A percentile compares a stretch with the other conserved stretches of the same genome.
phyloP scores from a whole-genome alignment of 2,329 filamentous ascomycete genomes.

The Scedosporium minutisporum region DNA sequence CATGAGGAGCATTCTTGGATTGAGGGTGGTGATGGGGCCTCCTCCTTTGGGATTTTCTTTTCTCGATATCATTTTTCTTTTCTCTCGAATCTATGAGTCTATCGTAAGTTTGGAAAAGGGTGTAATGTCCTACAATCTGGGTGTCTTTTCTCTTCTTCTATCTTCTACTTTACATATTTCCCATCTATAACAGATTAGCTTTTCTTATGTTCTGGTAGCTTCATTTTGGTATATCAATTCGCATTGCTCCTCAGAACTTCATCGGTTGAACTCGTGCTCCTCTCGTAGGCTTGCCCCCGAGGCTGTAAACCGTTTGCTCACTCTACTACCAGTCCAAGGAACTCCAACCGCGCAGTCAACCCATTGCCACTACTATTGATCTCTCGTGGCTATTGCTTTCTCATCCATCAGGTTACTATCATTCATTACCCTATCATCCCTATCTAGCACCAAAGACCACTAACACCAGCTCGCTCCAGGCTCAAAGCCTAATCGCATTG shows the following conservation, averaged over 20 bases:
- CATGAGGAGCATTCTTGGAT: background rate
- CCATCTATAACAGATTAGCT: background rate
- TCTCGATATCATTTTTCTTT: background rate
- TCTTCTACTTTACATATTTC: conserved; percentile 1
- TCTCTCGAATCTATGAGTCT: background rate
- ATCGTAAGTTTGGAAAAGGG: background rate
- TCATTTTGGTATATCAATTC: background rate
- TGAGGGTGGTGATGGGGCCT: background rate
- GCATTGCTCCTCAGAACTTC: background rate
- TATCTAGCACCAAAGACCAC: no score
- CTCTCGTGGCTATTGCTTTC: no score
- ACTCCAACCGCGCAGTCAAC: no score
- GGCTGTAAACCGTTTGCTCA: no score
- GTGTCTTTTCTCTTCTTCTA: background rate
- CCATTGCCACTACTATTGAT: no score
- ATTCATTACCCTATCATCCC: no score
- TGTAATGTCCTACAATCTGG: background rate
- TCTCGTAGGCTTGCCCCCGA: no score
- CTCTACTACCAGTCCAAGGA: no score
- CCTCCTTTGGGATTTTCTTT: background rate
- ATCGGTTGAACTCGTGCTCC: no score
- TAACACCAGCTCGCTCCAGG: no score
- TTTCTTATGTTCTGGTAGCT: background rate
- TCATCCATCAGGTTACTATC: no score
- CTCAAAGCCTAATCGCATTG: no score